A percentile compares a stretch with the other conserved stretches of the same genome.
These are phyloP conservation scores for Pseudocercospora cruenta DNA, from an alignment of 2,329 filamentous ascomycete species.

Conservation along the genomic window DNA sequence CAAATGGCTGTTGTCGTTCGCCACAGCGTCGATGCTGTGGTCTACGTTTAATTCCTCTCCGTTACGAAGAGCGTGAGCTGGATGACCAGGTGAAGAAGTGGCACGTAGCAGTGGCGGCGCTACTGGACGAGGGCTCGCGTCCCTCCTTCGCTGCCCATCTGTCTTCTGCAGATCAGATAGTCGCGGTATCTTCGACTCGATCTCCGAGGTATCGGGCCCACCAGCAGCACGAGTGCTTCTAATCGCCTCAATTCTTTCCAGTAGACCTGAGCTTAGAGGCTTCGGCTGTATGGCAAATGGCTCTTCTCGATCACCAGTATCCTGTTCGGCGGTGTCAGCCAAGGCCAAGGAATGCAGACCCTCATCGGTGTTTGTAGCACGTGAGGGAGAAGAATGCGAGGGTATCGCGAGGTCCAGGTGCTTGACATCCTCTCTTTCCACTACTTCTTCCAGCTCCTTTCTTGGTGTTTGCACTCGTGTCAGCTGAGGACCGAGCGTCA, in stretches of 20 bases:
- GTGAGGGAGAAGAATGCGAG: slow-evolving; percentile 26
- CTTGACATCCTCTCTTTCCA: slow-evolving; percentile 58
- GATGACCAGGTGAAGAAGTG: slow-evolving; percentile 52
- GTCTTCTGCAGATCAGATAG: slow-evolving; percentile 37
- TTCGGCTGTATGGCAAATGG: slow-evolving; percentile 39
- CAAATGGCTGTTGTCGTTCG: slow-evolving; percentile 17
- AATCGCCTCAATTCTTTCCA: slow-evolving; percentile 45
- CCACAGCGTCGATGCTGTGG: slow-evolving; percentile 28
- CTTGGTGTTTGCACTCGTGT: slow-evolving; percentile 33
- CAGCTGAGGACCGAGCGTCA: slow-evolving; percentile 23
- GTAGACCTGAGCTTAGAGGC: slow-evolving; percentile 40
- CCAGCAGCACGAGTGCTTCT: slow-evolving; percentile 34
- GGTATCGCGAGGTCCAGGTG: slow-evolving; percentile 64
- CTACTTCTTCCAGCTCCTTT: slow-evolving; percentile 37
- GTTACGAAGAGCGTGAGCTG: slow-evolving; percentile 34
- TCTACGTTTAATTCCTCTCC: slow-evolving; percentile 27
- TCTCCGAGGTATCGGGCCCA: slow-evolving; percentile 25
- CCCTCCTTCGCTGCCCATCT: slow-evolving; percentile 36
- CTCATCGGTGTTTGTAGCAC: background rate
- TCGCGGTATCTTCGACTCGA: slow-evolving; percentile 42
- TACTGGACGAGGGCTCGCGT: slow-evolving; percentile 42
- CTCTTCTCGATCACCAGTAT: slow-evolving; percentile 32
- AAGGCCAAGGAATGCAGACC: slow-evolving; percentile 16
- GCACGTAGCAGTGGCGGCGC: slow-evolving; percentile 55
- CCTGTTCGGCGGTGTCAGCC: slow-evolving; percentile 13